Conservation (phyloP, 2,329 filamentous ascomycete species). For the Aureobasidium uvarum region DNA sequence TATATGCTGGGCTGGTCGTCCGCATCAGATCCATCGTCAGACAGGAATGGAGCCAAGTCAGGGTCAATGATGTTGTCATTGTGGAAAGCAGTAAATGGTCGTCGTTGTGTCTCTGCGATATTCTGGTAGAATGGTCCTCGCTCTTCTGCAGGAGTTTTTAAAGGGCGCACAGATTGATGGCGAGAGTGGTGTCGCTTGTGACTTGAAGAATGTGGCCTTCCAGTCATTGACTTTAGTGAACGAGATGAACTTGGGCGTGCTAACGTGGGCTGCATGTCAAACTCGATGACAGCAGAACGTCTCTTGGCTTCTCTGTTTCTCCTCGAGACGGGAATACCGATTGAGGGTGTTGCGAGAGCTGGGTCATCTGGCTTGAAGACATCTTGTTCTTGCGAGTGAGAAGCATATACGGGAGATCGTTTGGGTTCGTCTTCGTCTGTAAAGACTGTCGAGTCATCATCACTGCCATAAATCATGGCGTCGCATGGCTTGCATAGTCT, state of each 20-base stretch:
- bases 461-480: constrained; percentile 82
- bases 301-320: constrained; percentile 72
- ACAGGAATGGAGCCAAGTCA: constrained; percentile 91
- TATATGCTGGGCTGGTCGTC: constrained; percentile 90
- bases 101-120: constrained; percentile 56
- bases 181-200: constrained; percentile 87
- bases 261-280: constrained; percentile 73
- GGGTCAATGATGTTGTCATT: constrained; percentile 98
- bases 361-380: constrained; percentile 26
- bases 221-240: constrained; percentile 72
- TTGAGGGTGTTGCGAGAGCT: constrained; percentile 55
- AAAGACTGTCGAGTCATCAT: constrained; percentile 90
- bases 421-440: constrained; percentile 62
- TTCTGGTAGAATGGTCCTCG: constrained; percentile 84
- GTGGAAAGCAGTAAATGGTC: constrained; percentile 81
- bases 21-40: constrained; percentile 73
- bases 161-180: constrained; percentile 74
- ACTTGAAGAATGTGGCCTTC: constrained; percentile 70
- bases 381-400: constrained; percentile 16
- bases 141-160: constrained; percentile 71
- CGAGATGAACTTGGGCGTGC: constrained; percentile 91
- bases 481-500: constrained; percentile 93
- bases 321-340: constrained; percentile 64
- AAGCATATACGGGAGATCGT: not conserved
- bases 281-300: constrained; percentile 86